A percentile compares a stretch with the other conserved stretches of the same genome.
These are phyloP conservation scores for Mortierella sp. DNA, from an alignment of 371 early-diverging fungal genomes.

Conservation along the genomic window DNA sequence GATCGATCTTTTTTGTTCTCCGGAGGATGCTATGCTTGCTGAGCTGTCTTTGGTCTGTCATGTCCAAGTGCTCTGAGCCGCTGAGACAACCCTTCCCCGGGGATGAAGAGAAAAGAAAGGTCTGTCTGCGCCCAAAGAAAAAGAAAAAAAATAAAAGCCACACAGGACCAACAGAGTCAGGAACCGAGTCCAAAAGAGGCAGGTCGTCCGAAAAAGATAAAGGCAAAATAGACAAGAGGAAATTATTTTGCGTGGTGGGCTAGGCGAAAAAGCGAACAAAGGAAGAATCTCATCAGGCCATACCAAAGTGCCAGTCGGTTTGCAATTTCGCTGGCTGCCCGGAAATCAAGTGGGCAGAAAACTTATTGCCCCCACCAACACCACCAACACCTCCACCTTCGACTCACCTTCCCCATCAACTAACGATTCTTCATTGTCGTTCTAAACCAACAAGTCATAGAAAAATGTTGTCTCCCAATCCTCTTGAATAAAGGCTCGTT, in stretches of 20 bases:
- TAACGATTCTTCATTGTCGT: neutral
- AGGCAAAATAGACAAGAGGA: neutral
- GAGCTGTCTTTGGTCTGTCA: too few species aligned
- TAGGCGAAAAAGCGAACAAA: constrained; percentile 5
- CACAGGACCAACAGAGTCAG: neutral
- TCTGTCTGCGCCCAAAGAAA: too few species aligned
- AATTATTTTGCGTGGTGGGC: neutral
- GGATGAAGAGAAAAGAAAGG: too few species aligned
- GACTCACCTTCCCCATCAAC: neutral
- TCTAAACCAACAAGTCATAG: neutral
- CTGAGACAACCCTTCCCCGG: too few species aligned
- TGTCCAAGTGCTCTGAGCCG: too few species aligned
- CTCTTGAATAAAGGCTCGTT: neutral
- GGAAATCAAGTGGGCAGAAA: neutral
- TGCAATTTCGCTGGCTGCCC: constrained; percentile 25
- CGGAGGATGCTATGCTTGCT: too few species aligned
- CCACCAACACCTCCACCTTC: too few species aligned
- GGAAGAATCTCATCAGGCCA: constrained; percentile 7
- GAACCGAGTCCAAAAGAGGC: neutral
- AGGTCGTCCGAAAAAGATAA: neutral
- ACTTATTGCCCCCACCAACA: too few species aligned
- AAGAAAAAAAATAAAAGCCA: constrained; percentile 3
- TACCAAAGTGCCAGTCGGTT: constrained; percentile 15
- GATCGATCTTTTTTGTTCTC: too few species aligned
- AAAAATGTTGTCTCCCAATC: neutral